Base-by-base conservation (phyloP, 306 rosid genomes). In the Vigna trinervia region DNA sequence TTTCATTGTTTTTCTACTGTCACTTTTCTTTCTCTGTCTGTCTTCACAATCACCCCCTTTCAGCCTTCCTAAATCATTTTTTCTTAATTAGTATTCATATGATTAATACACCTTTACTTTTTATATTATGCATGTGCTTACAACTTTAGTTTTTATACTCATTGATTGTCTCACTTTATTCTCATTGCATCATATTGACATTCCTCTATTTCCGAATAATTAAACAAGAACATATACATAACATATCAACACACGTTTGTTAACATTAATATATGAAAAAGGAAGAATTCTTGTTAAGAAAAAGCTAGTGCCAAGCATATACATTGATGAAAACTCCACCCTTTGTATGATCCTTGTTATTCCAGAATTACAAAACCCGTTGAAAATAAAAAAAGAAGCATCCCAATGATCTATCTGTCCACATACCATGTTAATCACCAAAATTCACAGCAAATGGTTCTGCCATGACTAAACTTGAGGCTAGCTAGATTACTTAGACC, bases 381-480 rank as follows among this genome's bases (percentile, higher is more conserved):
- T 77, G 56, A 71, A 11, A 76, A 46, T 23, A 12, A 72, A 36
- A 4, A 30, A 30, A 30, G 5, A 69, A 65, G 73, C 82, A 65
- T 65, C 80, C 86, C 81, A 85, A 85, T 81, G 83, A 85, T 81
- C 50, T 45, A 45, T 45, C 39, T 50, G 15, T 68, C 78, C 66
- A 66, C 74, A 58, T 17, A 17, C 19, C 19, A 17, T 28, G 83
- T 78, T 41, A 75, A 75, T 69, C 68, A 82, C 84, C 84, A 84
- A 87, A 90, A 90, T 75, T 82, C 76, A 84, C 73, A 84, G 87
- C 92, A 82, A 78, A 39, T 54, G 78, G 17, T 62, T 69, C 56
- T 46, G 85, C 83, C 80, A 86, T 76, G 59, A 77, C 78, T 74
- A 85, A 78, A 86, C 84, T 73, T 69, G 54, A 84, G 62, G 46